Conservation (phyloP, 306 rosid species). For the Urtica urens region DNA sequence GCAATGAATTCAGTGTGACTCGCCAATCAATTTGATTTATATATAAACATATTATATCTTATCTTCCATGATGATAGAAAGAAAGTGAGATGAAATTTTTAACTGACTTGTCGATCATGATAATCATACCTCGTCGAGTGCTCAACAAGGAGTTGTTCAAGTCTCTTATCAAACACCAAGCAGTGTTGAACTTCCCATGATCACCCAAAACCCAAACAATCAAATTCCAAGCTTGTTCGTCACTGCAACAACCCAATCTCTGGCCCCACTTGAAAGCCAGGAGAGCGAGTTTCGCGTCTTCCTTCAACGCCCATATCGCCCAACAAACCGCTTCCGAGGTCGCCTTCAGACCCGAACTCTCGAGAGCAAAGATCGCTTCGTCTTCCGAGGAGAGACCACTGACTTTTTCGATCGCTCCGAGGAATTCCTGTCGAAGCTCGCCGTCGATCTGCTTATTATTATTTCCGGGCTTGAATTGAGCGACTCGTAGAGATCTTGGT, state of each 20-base stretch:
- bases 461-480: constrained; percentile 15
- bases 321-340: constrained; percentile 27
- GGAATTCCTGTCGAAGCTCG: constrained; percentile 22
- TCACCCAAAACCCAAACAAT: constrained; percentile 79
- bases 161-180: constrained; percentile 74
- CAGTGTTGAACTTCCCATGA: constrained; percentile 49
- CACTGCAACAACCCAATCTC: constrained; percentile 33
- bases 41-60: no score
- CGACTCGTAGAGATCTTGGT: constrained; percentile 12
- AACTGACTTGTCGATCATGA: constrained; percentile 73
- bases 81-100: no score
- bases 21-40: no score
- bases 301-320: constrained; percentile 65
- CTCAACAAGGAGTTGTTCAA: constrained; percentile 47
- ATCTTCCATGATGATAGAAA: no score
- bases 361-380: constrained; percentile 37
- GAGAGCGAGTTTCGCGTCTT: constrained; percentile 48
- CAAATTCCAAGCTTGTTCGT: constrained; percentile 53
- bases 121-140: constrained; percentile 56
- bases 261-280: constrained; percentile 63
- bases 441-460: constrained; percentile 18
- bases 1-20: no score
- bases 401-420: constrained; percentile 32
- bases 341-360: constrained; percentile 30
- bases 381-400: constrained; percentile 31